phyloP scores from a whole-genome alignment of 768 basidiomycete species.

The Suillus occidentalis region DNA sequence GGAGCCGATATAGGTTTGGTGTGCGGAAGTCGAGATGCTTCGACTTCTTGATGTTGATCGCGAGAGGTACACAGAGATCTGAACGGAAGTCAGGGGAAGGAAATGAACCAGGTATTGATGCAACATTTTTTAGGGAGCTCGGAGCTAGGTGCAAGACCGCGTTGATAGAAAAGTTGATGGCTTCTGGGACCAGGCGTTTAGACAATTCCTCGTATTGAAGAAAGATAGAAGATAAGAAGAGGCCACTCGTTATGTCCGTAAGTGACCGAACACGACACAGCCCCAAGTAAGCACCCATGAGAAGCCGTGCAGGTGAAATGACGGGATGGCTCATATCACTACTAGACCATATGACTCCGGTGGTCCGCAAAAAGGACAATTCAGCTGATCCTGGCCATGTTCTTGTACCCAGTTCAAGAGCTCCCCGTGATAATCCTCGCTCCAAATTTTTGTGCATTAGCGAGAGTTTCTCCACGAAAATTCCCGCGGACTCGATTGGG shows the following conservation, averaged over 20 bases:
- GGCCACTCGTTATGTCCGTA: constrained; percentile 75
- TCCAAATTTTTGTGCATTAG: constrained; percentile 95
- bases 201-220: constrained; percentile 83
- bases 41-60: constrained; percentile 41
- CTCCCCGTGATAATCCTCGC: constrained; percentile 73
- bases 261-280: constrained; percentile 77
- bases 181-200: constrained; percentile 88
- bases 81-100: constrained; percentile 69
- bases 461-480: constrained; percentile 78
- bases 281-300: constrained; percentile 91
- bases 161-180: constrained; percentile 76
- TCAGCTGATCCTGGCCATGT: constrained; percentile 91
- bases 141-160: constrained; percentile 74
- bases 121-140: constrained; percentile 44
- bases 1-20: constrained; percentile 48
- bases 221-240: constrained; percentile 87
- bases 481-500: constrained; percentile 74
- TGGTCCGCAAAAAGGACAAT: constrained; percentile 73
- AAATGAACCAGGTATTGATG: constrained; percentile 65
- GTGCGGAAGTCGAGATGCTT: constrained; percentile 40
- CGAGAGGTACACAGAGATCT: constrained; percentile 40
- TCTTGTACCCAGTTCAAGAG: constrained; percentile 58
- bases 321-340: constrained; percentile 94
- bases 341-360: constrained; percentile 87
- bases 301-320: constrained; percentile 78